Evolutionary conservation across 1,284 basidiomycete genomes (phyloP).

Genomic region (Cryptococcus neoformans): DNA sequence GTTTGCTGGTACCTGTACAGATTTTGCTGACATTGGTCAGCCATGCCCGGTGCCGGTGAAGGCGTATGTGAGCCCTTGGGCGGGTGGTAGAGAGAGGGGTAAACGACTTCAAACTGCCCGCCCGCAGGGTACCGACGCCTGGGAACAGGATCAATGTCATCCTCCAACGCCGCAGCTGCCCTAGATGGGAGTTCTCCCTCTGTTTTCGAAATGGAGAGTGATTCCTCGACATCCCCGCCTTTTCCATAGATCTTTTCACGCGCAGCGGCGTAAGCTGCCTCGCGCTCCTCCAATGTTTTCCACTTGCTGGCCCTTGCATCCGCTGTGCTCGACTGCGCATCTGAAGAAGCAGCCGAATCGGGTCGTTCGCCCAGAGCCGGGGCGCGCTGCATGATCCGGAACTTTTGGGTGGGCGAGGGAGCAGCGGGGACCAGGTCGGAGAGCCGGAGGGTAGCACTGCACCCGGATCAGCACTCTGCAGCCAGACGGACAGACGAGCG

Average conservation of each 20-base stretch:
- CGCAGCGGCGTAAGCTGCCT: slow-evolving; percentile 37
- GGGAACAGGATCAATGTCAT: slow-evolving; percentile 40
- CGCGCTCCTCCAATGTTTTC: slow-evolving; percentile 44
- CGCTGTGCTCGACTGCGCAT: slow-evolving; percentile 12
- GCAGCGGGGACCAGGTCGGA: slow-evolving; percentile 24
- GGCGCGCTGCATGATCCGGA: slow-evolving; percentile 42
- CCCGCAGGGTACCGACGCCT: slow-evolving; percentile 18
- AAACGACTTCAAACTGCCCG: slow-evolving; percentile 27
- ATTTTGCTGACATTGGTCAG: neutral
- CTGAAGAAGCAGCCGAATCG: slow-evolving; percentile 1
- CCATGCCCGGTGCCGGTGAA: neutral
- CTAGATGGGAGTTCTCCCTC: neutral
- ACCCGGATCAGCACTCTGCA: slow-evolving; percentile 2
- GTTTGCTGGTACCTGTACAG: slow-evolving; percentile 9
- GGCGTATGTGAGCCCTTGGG: neutral
- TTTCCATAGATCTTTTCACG: slow-evolving; percentile 38
- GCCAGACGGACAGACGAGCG: neutral
- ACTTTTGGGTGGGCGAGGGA: slow-evolving; percentile 28
- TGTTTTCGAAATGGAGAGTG: neutral
- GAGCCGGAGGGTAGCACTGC: slow-evolving; percentile 21
- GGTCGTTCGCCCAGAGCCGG: neutral
- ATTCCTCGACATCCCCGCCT: slow-evolving; percentile 1
- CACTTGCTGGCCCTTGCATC: slow-evolving; percentile 12
- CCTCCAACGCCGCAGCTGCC: slow-evolving; percentile 14
- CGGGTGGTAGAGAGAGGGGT: slow-evolving; percentile 36